Percentiles rank a stretch among this genome's conserved stretches.
phyloP scores from a whole-genome alignment of 208 protist species.

The Wallacemonas sp. region DNA sequence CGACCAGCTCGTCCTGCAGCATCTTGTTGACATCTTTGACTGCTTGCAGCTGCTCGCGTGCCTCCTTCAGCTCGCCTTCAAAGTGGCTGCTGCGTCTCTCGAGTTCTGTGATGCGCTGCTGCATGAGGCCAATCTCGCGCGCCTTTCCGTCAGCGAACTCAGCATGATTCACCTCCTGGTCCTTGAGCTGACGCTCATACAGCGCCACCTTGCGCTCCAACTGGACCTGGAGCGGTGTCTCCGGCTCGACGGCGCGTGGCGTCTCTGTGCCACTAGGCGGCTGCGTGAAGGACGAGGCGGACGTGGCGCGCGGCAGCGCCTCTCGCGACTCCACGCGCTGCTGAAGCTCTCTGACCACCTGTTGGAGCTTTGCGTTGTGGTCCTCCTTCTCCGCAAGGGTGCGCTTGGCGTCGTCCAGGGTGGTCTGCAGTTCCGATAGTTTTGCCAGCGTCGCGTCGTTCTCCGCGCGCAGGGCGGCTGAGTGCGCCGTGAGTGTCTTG shows the following conservation, averaged over 20 bases:
- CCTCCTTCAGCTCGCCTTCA: slow-evolving; percentile 3
- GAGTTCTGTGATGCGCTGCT: background rate
- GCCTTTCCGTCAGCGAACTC: background rate
- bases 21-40: slow-evolving; percentile 7
- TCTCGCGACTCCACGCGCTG: background rate
- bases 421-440: slow-evolving; percentile 2
- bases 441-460: slow-evolving; percentile 26
- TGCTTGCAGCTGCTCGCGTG: background rate
- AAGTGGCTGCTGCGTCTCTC: background rate
- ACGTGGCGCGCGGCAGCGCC: background rate
- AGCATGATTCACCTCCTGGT: slow-evolving; percentile 3
- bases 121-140: background rate
- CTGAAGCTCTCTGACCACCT: slow-evolving; percentile 10
- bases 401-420: background rate
- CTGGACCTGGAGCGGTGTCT: background rate
- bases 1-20: slow-evolving; percentile 5
- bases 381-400: slow-evolving; percentile 3
- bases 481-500: slow-evolving; percentile 14
- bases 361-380: background rate
- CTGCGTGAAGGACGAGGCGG: background rate
- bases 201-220: slow-evolving; percentile 1
- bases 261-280: background rate
- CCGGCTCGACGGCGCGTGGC: background rate
- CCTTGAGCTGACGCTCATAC: slow-evolving; percentile 17
- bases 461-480: slow-evolving; percentile 36